Base-by-base conservation (phyloP, 805 yeast genomes). In the Yarrowia sp. region DNA sequence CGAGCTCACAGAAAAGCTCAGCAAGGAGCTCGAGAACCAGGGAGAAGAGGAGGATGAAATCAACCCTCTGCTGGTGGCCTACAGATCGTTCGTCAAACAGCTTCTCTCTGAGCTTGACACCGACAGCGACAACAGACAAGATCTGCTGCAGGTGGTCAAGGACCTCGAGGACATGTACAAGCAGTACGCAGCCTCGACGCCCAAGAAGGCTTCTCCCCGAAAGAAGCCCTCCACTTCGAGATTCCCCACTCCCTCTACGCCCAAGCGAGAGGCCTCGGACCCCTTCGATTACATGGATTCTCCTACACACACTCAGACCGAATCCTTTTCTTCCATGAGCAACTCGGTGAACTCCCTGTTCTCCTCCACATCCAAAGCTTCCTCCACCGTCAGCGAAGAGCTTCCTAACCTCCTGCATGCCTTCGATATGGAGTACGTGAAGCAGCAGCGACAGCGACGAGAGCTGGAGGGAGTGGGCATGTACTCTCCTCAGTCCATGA, bases 381-480 rank as follows among this genome's bases (percentile, higher is more conserved):
- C 67, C 16, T 56, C 73, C 22, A 67, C 74, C 1, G 69, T 72
- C 36, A 53, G 71, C 3, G 76, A 74, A 2, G 76, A 74, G 45
- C 68, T 74, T 32, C 75, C 75, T 16, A 64, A 70, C 36, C 61
- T 74, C 12, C 32, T 74, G 70, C 68, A 70, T 40, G 76, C 75
- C 10, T 74, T 74, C 58, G 74, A 72, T 16, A 53, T 64, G 35
- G 74, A 71, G 5, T 70, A 72, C 48, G 64, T 64, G n/a, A 71
- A 71, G 46, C 67, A 67, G 48, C 69, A 59, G 26, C 46, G 53
- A 15, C 58, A 53, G 41, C 45, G 67, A 63, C 67, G 67, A 22
- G 42, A 43, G 35, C 35, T 38, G 43, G 59, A 55, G 5, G 50
- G 48, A 66, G 40, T 35, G 14, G 61, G 61, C 15, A 15, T 32